Base-by-base conservation (phyloP, 2,329 filamentous ascomycete species). In the Epichloe hybrida region DNA sequence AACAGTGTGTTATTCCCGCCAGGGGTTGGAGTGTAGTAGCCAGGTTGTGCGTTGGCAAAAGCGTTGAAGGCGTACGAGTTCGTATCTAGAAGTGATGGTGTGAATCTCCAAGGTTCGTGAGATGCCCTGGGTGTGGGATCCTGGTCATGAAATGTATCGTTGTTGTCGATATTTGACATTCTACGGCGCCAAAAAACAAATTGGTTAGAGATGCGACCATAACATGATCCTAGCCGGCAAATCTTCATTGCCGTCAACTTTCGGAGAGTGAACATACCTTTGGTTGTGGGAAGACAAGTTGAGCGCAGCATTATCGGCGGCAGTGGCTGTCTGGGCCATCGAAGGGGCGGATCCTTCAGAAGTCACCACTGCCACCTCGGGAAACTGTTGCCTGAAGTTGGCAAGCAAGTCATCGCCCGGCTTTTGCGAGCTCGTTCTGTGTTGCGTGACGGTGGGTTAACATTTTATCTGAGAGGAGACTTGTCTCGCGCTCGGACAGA, bases 11-110 rank as follows among this genome's bases (percentile, higher is more conserved):
- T 88, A 55, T 82, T 84, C 44, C 85, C 86, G 55, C 86, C 87
- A 2, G 88, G 86, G 1, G 88, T 94, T 2, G 90, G 87, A 7
- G 88, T 90, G 68, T 95, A 96, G 67, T 93, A 93, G 13, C 84
- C 86, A 15, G 86, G 79, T 44, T 84, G 79, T 56, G 90, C 86
- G 66, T 86, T 88, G 56, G 84, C 81, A 62, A 95, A 91, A 51
- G 77, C 76, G 53, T 81, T 76, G 67, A 95, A 96, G 23, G 81
- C 80, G 64, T 88, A 88, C 34, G 87, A 86, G 65, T 84, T 88
- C 17, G 88, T 82, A 63, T 97, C 91, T 63, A 97, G 77, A 52
- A 95, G 73, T 21, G 89, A 93, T 4, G 90, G 88, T 2, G 90
- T 95, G 62, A 95, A 89, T 57, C 86, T 80, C 83, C 90, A 93